phyloP scores from a whole-genome alignment of 2,329 filamentous ascomycete genomes.

The Daldinia eschscholtzii region DNA sequence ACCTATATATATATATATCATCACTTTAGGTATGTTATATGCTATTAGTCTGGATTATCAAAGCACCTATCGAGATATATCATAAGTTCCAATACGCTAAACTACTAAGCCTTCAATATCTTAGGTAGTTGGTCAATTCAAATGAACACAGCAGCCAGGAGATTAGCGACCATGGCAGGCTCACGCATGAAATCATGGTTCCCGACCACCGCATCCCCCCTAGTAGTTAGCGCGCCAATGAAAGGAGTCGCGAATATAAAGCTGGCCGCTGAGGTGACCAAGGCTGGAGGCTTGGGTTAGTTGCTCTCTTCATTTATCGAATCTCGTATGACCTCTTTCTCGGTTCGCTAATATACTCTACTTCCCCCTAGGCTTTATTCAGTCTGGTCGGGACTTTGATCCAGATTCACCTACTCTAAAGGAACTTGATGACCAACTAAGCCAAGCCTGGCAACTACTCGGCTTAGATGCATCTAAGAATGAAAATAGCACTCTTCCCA shows the following conservation, averaged over 20 bases:
- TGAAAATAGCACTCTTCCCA: slow-evolving; percentile 54
- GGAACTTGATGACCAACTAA: slow-evolving; percentile 52
- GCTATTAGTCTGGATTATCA: neutral
- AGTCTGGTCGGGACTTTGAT: slow-evolving; percentile 52
- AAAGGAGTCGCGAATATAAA: slow-evolving; percentile 54
- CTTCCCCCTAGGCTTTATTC: slow-evolving; percentile 50
- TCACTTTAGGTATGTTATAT: neutral
- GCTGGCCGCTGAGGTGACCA: slow-evolving; percentile 57
- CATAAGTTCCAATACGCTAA: neutral
- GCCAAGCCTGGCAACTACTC: slow-evolving; percentile 46
- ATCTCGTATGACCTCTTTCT: neutral
- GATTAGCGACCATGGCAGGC: slow-evolving; percentile 37
- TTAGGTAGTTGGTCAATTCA: neutral
- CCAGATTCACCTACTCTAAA: slow-evolving; percentile 49
- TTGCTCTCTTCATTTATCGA: neutral
- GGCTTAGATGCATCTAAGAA: slow-evolving; percentile 46
- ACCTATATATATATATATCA: neutral
- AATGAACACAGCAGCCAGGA: slow-evolving; percentile 24
- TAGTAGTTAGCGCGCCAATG: slow-evolving; percentile 60
- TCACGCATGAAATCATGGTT: slow-evolving; percentile 54
- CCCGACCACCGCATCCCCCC: slow-evolving; percentile 54
- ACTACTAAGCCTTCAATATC: neutral
- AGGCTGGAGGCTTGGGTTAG: slow-evolving; percentile 58
- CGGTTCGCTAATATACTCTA: slow-evolving; percentile 8
- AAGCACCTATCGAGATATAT: neutral